Base-by-base conservation (phyloP, 192 early-diverging fungal genomes). In the Backusella luteola region DNA sequence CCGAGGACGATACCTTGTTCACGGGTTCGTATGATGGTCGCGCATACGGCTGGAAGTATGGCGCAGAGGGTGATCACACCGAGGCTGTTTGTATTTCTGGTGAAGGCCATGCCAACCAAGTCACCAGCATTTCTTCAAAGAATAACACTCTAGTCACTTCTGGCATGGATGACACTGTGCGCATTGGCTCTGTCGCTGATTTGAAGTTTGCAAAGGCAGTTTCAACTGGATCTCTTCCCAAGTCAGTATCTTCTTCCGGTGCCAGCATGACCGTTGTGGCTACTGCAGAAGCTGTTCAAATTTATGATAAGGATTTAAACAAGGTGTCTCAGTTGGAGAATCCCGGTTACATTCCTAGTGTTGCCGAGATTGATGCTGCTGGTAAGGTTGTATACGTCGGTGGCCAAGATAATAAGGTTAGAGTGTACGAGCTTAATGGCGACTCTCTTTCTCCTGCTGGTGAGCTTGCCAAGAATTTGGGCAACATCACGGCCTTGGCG, bases 1-100 rank as follows among this genome's bases (percentile, higher is more conserved):
- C 79, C 6, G 76, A 77, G 8, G 79, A 85, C 23, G 67, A 80
- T 53, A 91, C 89, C 1, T 83, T 99, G 39, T 94, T 88, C 81
- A 94, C 95, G 12, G 97, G 94, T 46, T 93, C 91, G 72, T 97
- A 97, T 80, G 97, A 99, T 80, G 97, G 97, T 8, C 88, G 90
- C n/a, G 88, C 97, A n/a, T 90, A 89, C 81, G 71, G 84, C 0
- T 97, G 96, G 96, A 87, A 87, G 35, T 81, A 89, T 71, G 79
- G 75, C 1, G 7, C 42, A n/a, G 49, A 81, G 35, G 83, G 63
- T 41, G 81, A 83, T 6, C 53, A 81, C 19, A 88, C 82, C 0
- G 75, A 66, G 3, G 87, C 84, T 11, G 79, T 67, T n/a, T 81
- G 74, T 21, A 72, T 95, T 8, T 49, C 74, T 12, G 94, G 94